These are phyloP conservation scores for Elasticomyces elasticus DNA, from an alignment of 495 filamentous ascomycete genomes.

Conservation along the genomic window DNA sequence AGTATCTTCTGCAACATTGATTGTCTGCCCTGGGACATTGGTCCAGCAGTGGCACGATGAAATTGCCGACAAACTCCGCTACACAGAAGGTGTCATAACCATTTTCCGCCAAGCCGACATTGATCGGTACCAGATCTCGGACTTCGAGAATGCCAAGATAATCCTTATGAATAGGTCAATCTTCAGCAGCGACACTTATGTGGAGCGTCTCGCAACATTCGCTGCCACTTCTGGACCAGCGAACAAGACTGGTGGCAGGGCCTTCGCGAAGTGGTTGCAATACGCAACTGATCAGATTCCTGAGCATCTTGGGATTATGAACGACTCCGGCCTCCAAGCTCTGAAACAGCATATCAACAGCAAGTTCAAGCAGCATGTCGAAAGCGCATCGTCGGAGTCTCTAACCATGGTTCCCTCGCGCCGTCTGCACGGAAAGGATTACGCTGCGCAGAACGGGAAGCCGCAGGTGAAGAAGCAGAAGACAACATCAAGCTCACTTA, in stretches of 20 bases:
- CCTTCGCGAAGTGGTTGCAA: slow-evolving; percentile 47
- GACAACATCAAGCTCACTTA: slow-evolving; percentile 3
- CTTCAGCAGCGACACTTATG: slow-evolving; percentile 40
- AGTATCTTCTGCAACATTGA: slow-evolving; percentile 54
- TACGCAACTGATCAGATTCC: slow-evolving; percentile 35
- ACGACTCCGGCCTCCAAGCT: slow-evolving; percentile 19
- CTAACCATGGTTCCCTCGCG: slow-evolving; percentile 24
- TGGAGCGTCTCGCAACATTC: slow-evolving; percentile 41
- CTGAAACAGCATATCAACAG: slow-evolving; percentile 28
- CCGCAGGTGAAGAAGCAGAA: neutral
- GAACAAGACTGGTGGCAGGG: slow-evolving; percentile 32
- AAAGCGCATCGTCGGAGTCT: slow-evolving; percentile 16
- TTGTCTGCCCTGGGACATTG: slow-evolving; percentile 56
- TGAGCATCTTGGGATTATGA: slow-evolving; percentile 35
- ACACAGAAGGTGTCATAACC: slow-evolving; percentile 29
- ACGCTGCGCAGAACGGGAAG: slow-evolving; percentile 6
- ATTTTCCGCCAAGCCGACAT: slow-evolving; percentile 33
- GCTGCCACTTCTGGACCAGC: slow-evolving; percentile 40
- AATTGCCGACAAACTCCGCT: slow-evolving; percentile 47
- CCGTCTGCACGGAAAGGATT: slow-evolving; percentile 24
- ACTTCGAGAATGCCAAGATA: slow-evolving; percentile 44
- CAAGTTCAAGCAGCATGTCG: slow-evolving; percentile 23
- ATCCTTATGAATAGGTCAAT: slow-evolving; percentile 46
- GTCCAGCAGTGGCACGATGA: slow-evolving; percentile 59
- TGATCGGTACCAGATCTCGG: slow-evolving; percentile 27